A percentile compares a stretch with the other conserved stretches of the same genome.
phyloP scores from a whole-genome alignment of 805 yeast species.

The Pichia kluyveri region DNA sequence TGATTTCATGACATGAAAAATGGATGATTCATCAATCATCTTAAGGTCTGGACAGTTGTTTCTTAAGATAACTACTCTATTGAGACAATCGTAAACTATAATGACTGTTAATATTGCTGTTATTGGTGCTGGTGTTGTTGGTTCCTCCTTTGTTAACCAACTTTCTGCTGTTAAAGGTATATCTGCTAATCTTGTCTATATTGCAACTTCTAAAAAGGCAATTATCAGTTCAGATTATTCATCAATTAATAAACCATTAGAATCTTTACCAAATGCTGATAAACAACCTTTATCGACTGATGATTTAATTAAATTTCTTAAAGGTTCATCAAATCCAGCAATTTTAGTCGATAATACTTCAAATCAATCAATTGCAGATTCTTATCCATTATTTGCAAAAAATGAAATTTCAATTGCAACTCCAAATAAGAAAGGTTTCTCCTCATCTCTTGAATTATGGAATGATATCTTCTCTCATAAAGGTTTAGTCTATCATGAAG shows the following conservation, averaged over 20 bases:
- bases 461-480: constrained; percentile 55
- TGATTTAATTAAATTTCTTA: constrained; percentile 54
- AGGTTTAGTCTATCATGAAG: constrained; percentile 91
- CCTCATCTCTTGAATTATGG: constrained; percentile 70
- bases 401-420: constrained; percentile 91
- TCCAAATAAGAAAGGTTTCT: constrained; percentile 96
- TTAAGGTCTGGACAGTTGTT: no score
- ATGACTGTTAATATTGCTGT: constrained; percentile 54
- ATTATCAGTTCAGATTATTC: constrained; percentile 58
- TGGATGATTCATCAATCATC: no score
- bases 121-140: constrained; percentile 91
- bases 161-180: constrained; percentile 49
- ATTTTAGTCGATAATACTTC: constrained; percentile 94
- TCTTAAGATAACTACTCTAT: no score
- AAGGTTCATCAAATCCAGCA: constrained; percentile 61
- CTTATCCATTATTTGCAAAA: constrained; percentile 65
- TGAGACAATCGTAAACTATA: background rate
- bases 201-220: constrained; percentile 70
- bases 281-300: constrained; percentile 42
- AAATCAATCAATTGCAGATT: constrained; percentile 62
- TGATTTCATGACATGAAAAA: no score
- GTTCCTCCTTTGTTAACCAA: constrained; percentile 83
- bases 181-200: constrained; percentile 65
- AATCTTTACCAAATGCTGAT: constrained; percentile 41
- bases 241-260: constrained; percentile 57